phyloP scores from a whole-genome alignment of 1,139 yeast species.

The Kodamaea derodonti region DNA sequence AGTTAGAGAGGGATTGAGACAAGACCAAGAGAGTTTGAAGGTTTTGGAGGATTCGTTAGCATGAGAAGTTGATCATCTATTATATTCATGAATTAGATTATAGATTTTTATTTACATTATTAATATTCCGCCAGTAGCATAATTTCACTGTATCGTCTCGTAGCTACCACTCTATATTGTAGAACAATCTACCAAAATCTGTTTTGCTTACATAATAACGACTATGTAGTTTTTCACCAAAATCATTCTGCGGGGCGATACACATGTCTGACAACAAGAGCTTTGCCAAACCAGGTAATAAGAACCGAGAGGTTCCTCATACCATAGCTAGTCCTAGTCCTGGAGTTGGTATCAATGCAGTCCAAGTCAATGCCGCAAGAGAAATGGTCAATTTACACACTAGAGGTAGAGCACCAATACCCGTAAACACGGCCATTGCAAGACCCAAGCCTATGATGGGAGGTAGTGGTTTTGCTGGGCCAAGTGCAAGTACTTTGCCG shows the following conservation, averaged over 20 bases:
- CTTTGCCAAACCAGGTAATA: background rate
- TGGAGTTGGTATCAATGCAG: constrained; percentile 45
- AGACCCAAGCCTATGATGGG: constrained; percentile 1
- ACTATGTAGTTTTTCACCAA: too few species aligned
- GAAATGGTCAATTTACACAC: constrained; percentile 52
- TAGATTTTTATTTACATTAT: too few species aligned
- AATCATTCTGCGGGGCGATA: background rate
- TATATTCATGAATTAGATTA: too few species aligned
- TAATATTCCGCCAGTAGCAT: too few species aligned
- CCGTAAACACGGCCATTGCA: background rate
- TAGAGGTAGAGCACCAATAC: constrained; percentile 30
- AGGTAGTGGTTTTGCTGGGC: background rate
- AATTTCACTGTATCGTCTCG: too few species aligned
- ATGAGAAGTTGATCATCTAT: constrained; percentile 9
- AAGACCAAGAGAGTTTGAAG: constrained; percentile 19
- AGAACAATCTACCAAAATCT: too few species aligned
- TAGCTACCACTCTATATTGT: too few species aligned
- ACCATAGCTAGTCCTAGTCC: too few species aligned
- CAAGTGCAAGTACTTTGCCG: background rate
- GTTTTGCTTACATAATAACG: too few species aligned
- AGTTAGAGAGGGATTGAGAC: constrained; percentile 75
- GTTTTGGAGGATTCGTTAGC: constrained; percentile 10
- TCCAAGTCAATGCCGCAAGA: constrained; percentile 60
- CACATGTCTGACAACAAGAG: background rate
- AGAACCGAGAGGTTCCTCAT: too few species aligned